Percentiles rank a stretch among this genome's conserved stretches.
These are phyloP conservation scores for Asterochloris erici DNA, from an alignment of 139 green algal genomes.

Conservation along the genomic window DNA sequence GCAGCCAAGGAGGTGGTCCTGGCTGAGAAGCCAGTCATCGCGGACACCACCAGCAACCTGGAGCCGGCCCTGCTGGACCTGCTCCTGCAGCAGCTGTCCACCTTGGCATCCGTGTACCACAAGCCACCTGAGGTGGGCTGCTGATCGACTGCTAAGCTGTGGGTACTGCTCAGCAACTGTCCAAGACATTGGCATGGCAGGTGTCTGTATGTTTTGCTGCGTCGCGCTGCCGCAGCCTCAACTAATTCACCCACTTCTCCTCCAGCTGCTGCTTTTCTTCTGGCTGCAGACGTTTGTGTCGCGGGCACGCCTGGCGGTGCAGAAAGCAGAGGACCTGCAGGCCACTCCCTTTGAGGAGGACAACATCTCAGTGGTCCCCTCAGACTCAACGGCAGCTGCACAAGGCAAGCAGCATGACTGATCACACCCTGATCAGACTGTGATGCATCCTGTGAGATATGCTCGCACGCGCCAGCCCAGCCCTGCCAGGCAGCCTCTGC, in stretches of 20 bases:
- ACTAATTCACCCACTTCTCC: neutral
- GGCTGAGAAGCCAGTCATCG: slow-evolving; percentile 90
- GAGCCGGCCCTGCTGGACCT: slow-evolving; percentile 78
- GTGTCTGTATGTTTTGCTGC: neutral
- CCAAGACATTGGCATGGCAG: neutral
- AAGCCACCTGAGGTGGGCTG: slow-evolving; percentile 69
- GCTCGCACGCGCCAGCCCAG: too few relatives aligned
- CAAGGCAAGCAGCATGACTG: too few relatives aligned
- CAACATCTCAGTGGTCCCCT: slow-evolving; percentile 13
- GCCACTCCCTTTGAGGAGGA: slow-evolving; percentile 16
- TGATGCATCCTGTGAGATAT: too few relatives aligned
- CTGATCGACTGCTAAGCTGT: neutral
- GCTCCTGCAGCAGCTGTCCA: slow-evolving; percentile 77
- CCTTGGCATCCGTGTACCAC: slow-evolving; percentile 92
- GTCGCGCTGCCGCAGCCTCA: too few relatives aligned
- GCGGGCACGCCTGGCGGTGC: slow-evolving; percentile 67
- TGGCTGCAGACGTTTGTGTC: slow-evolving; percentile 66
- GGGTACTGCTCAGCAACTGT: neutral
- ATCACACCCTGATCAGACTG: too few relatives aligned
- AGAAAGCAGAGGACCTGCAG: slow-evolving; percentile 53
- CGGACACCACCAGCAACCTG: slow-evolving; percentile 59
- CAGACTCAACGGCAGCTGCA: neutral
- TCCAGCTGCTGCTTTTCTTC: neutral
- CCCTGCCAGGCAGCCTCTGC: too few relatives aligned
- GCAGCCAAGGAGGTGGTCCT: slow-evolving; percentile 94